Conservation (phyloP, 139 green algal genomes). For the Chlorella sp. region DNA sequence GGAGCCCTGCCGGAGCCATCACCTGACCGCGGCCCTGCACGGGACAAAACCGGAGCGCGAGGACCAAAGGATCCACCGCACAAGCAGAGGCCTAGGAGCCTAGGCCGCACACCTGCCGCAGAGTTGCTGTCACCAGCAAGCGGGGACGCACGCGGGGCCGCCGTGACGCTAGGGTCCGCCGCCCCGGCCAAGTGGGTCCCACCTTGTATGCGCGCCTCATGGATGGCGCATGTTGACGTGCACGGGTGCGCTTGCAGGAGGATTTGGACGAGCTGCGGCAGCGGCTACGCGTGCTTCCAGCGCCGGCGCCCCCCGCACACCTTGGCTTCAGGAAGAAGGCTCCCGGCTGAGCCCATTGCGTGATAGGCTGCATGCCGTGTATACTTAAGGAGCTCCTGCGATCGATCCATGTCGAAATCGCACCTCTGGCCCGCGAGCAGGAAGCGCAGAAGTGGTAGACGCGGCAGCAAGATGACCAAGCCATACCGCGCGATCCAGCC, state of each 20-base stretch:
- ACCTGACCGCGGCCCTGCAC: too few relatives aligned
- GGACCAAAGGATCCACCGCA: too few relatives aligned
- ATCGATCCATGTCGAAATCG: too few relatives aligned
- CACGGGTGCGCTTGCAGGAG: slow-evolving; percentile 27
- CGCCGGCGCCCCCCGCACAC: slow-evolving; percentile 36
- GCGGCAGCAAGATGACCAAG: too few relatives aligned
- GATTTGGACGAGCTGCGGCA: slow-evolving; percentile 56
- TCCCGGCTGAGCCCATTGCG: too few relatives aligned
- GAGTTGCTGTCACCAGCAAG: neutral
- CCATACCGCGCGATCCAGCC: slow-evolving; percentile 26
- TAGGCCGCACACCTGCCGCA: neutral
- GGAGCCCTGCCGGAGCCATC: too few relatives aligned
- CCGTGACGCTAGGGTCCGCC: neutral
- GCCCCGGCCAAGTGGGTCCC: neutral
- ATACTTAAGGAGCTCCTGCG: too few relatives aligned
- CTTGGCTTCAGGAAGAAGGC: slow-evolving; percentile 6
- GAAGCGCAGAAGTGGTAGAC: too few relatives aligned
- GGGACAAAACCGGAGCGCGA: too few relatives aligned
- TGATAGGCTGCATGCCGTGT: too few relatives aligned
- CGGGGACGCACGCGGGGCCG: neutral
- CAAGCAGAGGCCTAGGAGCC: too few relatives aligned
- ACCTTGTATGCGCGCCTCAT: neutral
- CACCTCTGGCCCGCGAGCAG: too few relatives aligned
- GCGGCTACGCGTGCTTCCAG: slow-evolving; percentile 58
- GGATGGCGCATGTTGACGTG: neutral